phyloP scores from a whole-genome alignment of 352 stramenopile genomes.

The Globisporangium solare region DNA sequence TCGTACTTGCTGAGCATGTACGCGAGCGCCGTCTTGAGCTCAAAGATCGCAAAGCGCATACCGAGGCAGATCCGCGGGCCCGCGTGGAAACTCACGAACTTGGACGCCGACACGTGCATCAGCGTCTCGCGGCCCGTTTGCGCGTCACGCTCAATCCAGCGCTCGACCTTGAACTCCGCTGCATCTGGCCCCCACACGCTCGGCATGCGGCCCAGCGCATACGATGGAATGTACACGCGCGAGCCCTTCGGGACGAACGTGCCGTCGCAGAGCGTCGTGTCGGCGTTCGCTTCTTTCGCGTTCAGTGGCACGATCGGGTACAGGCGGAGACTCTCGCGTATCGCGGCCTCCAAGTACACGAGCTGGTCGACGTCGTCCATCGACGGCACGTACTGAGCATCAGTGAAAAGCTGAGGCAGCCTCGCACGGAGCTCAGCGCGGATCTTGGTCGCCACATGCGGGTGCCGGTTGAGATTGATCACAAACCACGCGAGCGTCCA shows the following conservation, averaged over 20 bases:
- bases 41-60: conserved; percentile 23
- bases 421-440: conserved; percentile 38
- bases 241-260: conserved; percentile 33
- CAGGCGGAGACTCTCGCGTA: conserved; percentile 33
- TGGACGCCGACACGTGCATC: conserved; percentile 21
- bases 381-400: conserved; percentile 19
- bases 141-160: conserved; percentile 30
- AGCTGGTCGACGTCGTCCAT: conserved; percentile 41
- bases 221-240: conserved; percentile 35
- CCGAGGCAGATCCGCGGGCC: conserved; percentile 43
- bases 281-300: conserved; percentile 17
- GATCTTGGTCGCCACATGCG: conserved; percentile 42
- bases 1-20: conserved; percentile 20
- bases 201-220: conserved; percentile 34
- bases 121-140: conserved; percentile 11
- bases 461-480: conserved; percentile 60
- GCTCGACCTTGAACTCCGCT: conserved; percentile 36
- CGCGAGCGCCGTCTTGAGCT: conserved; percentile 27
- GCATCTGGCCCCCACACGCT: conserved; percentile 36
- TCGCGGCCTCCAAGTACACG: conserved; percentile 39
- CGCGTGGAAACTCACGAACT: conserved; percentile 39
- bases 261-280: conserved; percentile 38
- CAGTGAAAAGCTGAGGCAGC: conserved; percentile 22
- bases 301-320: conserved; percentile 35
- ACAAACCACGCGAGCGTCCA: conserved; percentile 76